phyloP scores from a whole-genome alignment of 805 yeast species.

The Lipomyces starkeyi region DNA sequence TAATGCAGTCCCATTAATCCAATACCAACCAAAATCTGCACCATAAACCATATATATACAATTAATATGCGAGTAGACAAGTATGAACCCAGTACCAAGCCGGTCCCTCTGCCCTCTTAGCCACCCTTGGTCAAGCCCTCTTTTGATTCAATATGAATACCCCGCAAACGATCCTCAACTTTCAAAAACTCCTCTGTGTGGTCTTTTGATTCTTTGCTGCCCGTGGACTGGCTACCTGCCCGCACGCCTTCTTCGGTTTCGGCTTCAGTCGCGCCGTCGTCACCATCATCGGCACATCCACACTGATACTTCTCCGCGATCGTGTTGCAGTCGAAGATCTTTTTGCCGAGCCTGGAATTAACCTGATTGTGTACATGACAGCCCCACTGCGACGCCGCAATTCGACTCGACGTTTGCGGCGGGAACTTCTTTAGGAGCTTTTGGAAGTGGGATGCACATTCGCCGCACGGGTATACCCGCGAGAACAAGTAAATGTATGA shows the following conservation, averaged over 20 bases:
- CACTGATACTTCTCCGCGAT: conserved; percentile 93
- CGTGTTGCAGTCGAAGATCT: conserved; percentile 79
- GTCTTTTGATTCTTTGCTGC: neutral
- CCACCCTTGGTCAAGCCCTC: conserved; percentile 29
- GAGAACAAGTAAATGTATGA: conserved; percentile 77
- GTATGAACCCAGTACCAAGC: neutral
- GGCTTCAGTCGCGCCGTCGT: conserved; percentile 4
- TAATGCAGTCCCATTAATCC: neutral
- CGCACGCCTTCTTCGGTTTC: neutral
- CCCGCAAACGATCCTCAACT: conserved; percentile 27
- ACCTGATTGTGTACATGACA: conserved; percentile 90
- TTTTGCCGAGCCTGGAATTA: conserved; percentile 71
- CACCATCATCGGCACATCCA: conserved; percentile 64
- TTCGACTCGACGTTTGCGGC: conserved; percentile 78
- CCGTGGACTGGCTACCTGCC: neutral
- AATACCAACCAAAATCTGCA: neutral
- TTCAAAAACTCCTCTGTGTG: conserved; percentile 21
- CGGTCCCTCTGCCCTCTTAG: neutral
- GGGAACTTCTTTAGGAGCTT: conserved; percentile 72
- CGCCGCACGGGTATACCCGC: conserved; percentile 95
- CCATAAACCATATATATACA: neutral
- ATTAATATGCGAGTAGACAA: neutral
- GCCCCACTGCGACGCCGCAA: conserved; percentile 93
- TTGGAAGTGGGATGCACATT: conserved; percentile 92
- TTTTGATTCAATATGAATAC: conserved; percentile 30